Base-by-base conservation (phyloP, 2,329 filamentous ascomycete genomes). In the Tolypocladium amazonense region DNA sequence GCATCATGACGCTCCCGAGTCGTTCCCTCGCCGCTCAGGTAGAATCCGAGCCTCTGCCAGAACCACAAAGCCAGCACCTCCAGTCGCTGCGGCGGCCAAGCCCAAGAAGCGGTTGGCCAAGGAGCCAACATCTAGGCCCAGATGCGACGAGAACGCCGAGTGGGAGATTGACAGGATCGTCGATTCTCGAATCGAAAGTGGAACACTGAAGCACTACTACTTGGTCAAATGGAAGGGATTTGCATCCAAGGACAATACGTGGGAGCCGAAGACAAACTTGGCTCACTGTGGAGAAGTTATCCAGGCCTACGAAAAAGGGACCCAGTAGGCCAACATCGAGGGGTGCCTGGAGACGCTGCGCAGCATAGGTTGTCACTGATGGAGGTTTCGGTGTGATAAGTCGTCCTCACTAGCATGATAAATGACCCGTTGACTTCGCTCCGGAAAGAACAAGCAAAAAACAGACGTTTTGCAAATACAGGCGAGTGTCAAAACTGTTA, bases 211-310 rank as follows among this genome's bases (percentile, higher is more conserved):
- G 61, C 70, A 75, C 62, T 68, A 76, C 65, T 85, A 80, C 66
- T 62, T 72, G 4, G 75, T 85, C 58, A 82, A 84, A 67, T 85
- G 82, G 82, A 75, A 77, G 63, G 79, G 77, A 0, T 84, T 74
- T 58, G 57, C 71, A 0, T 62, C 64, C 1, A 68, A 71, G 23
- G 66, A 79, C 1, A 82, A 78, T 60, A 83, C 80, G 0, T 85
- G 82, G 82, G 81, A 83, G 70, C 79, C 79, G 1, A 76, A 72
- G 65, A 66, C 60, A 23, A 77, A 82, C 59, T 65, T 84, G 23
- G 58, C 56, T 0, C 72, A 77, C 3, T 80, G 79, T 59, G 59
- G 62, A 12, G 63, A 65, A 2, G 62, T 76, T 1, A 63, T 81
- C 38, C 64, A 65, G 12, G 68, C 65, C 2, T 80, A 74, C 60